These are phyloP conservation scores for Talaromyces trachyspermus DNA, from an alignment of 495 filamentous ascomycete genomes.

Conservation along the genomic window DNA sequence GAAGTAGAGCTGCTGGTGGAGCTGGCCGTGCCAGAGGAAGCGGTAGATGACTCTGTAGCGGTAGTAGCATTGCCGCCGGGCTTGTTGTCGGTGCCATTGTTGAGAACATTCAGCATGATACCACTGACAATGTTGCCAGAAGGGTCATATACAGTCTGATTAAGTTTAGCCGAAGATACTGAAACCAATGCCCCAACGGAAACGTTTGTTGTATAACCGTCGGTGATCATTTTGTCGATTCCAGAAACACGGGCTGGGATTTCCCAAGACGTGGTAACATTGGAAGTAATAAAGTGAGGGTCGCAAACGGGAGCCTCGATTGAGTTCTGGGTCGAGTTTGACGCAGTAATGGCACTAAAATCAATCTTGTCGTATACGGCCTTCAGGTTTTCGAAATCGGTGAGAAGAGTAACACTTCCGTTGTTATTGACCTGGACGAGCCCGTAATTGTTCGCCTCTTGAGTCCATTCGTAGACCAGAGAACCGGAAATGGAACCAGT, in stretches of 20 bases:
- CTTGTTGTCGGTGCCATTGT: conserved; percentile 45
- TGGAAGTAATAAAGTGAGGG: conserved; percentile 49
- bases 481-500: conserved; percentile 73
- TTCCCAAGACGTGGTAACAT: conserved; percentile 70
- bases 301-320: conserved; percentile 52
- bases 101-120: conserved; percentile 46
- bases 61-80: conserved; percentile 37
- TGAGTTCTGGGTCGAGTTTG: conserved; percentile 44
- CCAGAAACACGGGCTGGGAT: conserved; percentile 52
- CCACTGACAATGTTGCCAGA: conserved; percentile 44
- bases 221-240: conserved; percentile 43
- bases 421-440: conserved; percentile 64
- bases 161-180: conserved; percentile 45
- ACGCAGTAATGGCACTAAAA: conserved; percentile 52
- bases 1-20: conserved; percentile 13
- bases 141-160: conserved; percentile 46
- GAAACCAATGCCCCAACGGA: conserved; percentile 49
- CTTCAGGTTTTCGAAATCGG: conserved; percentile 71
- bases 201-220: conserved; percentile 42
- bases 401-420: conserved; percentile 52
- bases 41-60: conserved; percentile 32
- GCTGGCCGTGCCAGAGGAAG: conserved; percentile 30
- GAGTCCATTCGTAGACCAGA: conserved; percentile 78
- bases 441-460: conserved; percentile 76
- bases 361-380: conserved; percentile 68